A percentile compares a stretch with the other conserved stretches of the same genome.
These are phyloP conservation scores for Cladophialophora exuberans DNA, from an alignment of 2,329 filamentous ascomycete genomes.

Conservation along the genomic window DNA sequence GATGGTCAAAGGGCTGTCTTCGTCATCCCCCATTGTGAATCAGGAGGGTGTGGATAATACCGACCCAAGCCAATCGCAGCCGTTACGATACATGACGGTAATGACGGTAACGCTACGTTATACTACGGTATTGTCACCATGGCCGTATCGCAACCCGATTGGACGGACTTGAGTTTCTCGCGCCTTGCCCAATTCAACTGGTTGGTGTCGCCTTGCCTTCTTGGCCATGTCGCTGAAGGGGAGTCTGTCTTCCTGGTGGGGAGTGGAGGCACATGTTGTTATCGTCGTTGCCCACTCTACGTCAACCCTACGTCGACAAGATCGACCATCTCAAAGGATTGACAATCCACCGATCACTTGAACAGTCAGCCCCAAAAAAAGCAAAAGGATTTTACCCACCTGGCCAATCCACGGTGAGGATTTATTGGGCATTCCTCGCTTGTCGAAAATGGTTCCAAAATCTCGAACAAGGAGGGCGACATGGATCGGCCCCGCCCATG, in stretches of 20 bases:
- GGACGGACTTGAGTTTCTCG: conserved; percentile 12
- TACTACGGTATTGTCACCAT: conserved; percentile 24
- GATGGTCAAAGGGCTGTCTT: conserved; percentile 8
- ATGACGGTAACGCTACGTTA: too few species aligned
- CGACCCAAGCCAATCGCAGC: conserved; percentile 20
- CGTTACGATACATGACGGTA: conserved; percentile 29
- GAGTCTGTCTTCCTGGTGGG: conserved; percentile 12
- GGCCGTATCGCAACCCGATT: conserved; percentile 15
- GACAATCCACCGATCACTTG: conserved; percentile 21
- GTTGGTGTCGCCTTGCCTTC: conserved; percentile 17
- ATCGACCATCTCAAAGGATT: conserved; percentile 20
- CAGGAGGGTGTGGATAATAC: conserved; percentile 27
- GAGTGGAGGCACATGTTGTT: conserved; percentile 12
- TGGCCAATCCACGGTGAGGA: conserved; percentile 19
- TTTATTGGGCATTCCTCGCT: conserved; percentile 17
- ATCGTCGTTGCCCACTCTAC: conserved; percentile 14
- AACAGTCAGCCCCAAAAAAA: conserved; percentile 14
- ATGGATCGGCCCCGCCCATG: conserved; percentile 32
- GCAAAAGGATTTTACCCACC: conserved; percentile 4
- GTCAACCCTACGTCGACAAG: conserved; percentile 16
- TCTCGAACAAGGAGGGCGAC: conserved; percentile 15
- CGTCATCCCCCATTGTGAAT: conserved; percentile 17
- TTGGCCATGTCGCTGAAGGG: conserved; percentile 9
- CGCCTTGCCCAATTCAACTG: conserved; percentile 21
- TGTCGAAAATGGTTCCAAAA: conserved; percentile 8